A percentile compares a stretch with the other conserved stretches of the same genome.
Evolutionary conservation across 306 rosid genomes (phyloP).

Genomic region (Biancaea sappan): DNA sequence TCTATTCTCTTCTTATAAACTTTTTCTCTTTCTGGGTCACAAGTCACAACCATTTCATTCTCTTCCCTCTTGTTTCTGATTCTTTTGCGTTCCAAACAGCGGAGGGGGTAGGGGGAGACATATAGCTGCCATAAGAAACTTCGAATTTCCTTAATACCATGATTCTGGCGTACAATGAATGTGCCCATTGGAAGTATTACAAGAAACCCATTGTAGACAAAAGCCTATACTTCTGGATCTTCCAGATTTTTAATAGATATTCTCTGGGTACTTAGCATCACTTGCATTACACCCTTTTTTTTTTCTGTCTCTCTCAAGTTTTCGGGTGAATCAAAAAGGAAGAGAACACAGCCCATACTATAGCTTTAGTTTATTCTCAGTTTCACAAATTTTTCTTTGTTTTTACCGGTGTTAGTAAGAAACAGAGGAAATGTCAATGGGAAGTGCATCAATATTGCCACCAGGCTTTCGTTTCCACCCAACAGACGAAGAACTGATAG

Average conservation of each 20-base stretch:
- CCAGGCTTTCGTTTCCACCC: slow-evolving; percentile 96
- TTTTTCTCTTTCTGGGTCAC: slow-evolving; percentile 9
- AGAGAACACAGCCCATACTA: not conserved
- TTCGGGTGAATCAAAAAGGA: not conserved
- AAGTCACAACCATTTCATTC: slow-evolving; percentile 14
- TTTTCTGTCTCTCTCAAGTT: not conserved
- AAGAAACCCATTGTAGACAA: slow-evolving; percentile 56
- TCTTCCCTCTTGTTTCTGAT: slow-evolving; percentile 1
- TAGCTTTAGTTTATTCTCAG: slow-evolving; percentile 20
- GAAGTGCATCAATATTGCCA: slow-evolving; percentile 48
- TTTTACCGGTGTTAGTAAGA: not conserved
- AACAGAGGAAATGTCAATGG: slow-evolving; percentile 25
- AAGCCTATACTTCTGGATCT: slow-evolving; percentile 84
- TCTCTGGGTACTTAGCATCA: slow-evolving; percentile 50
- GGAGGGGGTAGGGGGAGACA: slow-evolving; percentile 41
- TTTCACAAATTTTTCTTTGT: not conserved
- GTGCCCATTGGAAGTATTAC: slow-evolving; percentile 54
- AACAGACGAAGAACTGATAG: slow-evolving; percentile 85
- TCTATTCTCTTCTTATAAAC: slow-evolving; percentile 29
- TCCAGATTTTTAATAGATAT: slow-evolving; percentile 67
- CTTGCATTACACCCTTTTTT: not conserved
- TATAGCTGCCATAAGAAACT: slow-evolving; percentile 30
- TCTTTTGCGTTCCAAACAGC: not conserved
- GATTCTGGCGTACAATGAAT: slow-evolving; percentile 60
- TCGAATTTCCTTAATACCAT: slow-evolving; percentile 55